These are phyloP conservation scores for Pseudocercospora ulei DNA, from an alignment of 2,329 filamentous ascomycete genomes.

Conservation along the genomic window DNA sequence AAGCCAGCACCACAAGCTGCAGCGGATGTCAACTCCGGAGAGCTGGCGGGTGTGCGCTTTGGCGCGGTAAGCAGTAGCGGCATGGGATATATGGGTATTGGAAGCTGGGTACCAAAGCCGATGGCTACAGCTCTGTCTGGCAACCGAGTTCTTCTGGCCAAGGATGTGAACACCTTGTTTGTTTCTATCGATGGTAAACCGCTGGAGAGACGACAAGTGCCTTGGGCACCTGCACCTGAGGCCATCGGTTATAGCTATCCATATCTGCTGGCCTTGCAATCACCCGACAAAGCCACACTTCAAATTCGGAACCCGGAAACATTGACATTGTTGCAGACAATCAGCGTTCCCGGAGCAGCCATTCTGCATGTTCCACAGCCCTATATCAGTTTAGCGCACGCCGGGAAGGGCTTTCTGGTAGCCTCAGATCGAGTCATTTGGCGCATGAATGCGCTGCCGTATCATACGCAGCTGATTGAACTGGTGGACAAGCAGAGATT, in stretches of 20 bases:
- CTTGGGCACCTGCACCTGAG: slow-evolving; percentile 80
- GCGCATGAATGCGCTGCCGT: slow-evolving; percentile 90
- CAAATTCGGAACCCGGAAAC: slow-evolving; percentile 92
- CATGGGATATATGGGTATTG: slow-evolving; percentile 95
- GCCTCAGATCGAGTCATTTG: slow-evolving; percentile 84
- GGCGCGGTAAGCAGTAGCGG: slow-evolving; percentile 72
- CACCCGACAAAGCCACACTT: slow-evolving; percentile 69
- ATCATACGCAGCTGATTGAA: slow-evolving; percentile 78
- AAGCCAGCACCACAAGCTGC: slow-evolving; percentile 26
- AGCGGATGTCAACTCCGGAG: slow-evolving; percentile 45
- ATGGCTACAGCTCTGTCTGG: slow-evolving; percentile 73
- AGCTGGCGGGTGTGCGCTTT: slow-evolving; percentile 56
- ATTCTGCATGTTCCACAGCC: slow-evolving; percentile 86
- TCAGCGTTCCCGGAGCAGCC: slow-evolving; percentile 69
- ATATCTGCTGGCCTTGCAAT: slow-evolving; percentile 78
- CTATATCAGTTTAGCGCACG: slow-evolving; percentile 86
- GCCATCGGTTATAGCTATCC: slow-evolving; percentile 94
- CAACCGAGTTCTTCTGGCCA: slow-evolving; percentile 83
- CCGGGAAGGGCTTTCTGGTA: slow-evolving; percentile 89
- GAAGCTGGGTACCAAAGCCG: slow-evolving; percentile 82
- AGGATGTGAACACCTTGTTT: slow-evolving; percentile 92
- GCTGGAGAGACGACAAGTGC: slow-evolving; percentile 75
- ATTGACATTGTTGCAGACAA: slow-evolving; percentile 75
- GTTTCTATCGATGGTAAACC: slow-evolving; percentile 74
- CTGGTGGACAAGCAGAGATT: slow-evolving; percentile 63